A percentile compares a stretch with the other conserved stretches of the same genome.
phyloP scores from a whole-genome alignment of 2,329 filamentous ascomycete species.

The Xylariaceae sp. region DNA sequence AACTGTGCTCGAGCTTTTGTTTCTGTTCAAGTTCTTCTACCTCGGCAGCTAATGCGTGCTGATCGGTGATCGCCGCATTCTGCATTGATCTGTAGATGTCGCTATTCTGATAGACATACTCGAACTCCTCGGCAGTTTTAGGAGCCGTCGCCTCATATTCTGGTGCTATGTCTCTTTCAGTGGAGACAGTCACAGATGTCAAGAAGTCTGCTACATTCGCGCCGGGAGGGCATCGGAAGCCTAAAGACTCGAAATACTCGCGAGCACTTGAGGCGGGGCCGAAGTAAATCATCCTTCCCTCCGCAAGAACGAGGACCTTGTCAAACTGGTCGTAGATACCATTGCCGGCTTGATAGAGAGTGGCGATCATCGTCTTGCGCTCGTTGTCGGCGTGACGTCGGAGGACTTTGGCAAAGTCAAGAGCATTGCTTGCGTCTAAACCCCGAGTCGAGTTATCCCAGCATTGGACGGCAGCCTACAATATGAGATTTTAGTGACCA shows the following conservation, averaged over 20 bases:
- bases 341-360: slow-evolving; percentile 61
- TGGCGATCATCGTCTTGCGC: slow-evolving; percentile 50
- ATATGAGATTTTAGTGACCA: slow-evolving; percentile 29
- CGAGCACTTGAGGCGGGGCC: slow-evolving; percentile 61
- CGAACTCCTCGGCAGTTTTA: slow-evolving; percentile 60
- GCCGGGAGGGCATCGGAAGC: slow-evolving; percentile 67
- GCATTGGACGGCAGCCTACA: slow-evolving; percentile 59
- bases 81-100: slow-evolving; percentile 36
- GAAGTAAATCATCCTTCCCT: slow-evolving; percentile 69
- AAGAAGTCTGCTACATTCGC: slow-evolving; percentile 74
- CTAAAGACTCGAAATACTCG: slow-evolving; percentile 65
- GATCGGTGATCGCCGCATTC: slow-evolving; percentile 32
- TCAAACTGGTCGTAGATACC: slow-evolving; percentile 55
- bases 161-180: slow-evolving; percentile 52
- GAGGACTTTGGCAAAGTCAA: slow-evolving; percentile 63
- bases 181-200: slow-evolving; percentile 65
- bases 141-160: slow-evolving; percentile 57
- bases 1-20: slow-evolving; percentile 45
- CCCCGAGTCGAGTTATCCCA: slow-evolving; percentile 71
- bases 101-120: slow-evolving; percentile 46
- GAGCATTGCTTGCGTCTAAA: slow-evolving; percentile 61
- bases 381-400: slow-evolving; percentile 27
- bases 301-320: slow-evolving; percentile 64
- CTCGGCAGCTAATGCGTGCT: slow-evolving; percentile 37
- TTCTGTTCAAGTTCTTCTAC: slow-evolving; percentile 28